Conservation (phyloP, 257 asterid species). For the Solanum phureja region DNA sequence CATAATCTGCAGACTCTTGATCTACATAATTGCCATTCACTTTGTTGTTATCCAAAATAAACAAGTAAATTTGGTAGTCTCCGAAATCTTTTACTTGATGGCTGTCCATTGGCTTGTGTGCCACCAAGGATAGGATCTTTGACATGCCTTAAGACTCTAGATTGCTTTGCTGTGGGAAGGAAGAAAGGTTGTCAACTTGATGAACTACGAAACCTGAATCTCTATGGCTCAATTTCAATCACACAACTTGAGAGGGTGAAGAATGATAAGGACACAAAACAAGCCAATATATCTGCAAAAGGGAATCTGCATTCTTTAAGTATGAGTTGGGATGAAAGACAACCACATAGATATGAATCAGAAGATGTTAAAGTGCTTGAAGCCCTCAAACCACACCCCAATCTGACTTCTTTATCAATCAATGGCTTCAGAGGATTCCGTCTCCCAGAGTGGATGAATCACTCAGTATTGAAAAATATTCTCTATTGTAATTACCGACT, state of each 20-base stretch:
- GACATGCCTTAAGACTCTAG: slow-evolving; percentile 11
- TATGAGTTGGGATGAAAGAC: background rate
- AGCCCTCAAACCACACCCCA: slow-evolving; percentile 12
- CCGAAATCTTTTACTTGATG: background rate
- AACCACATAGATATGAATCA: background rate
- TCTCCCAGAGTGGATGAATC: slow-evolving; percentile 10
- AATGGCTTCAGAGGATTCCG: background rate
- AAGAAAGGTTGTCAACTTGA: slow-evolving; percentile 1
- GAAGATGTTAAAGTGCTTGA: background rate
- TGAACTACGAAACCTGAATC: slow-evolving; percentile 14
- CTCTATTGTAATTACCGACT: background rate
- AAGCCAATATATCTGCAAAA: slow-evolving; percentile 12
- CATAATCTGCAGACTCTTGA: slow-evolving; percentile 10
- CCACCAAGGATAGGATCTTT: slow-evolving; percentile 15
- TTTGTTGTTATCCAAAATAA: slow-evolving; percentile 1
- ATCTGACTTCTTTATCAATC: background rate
- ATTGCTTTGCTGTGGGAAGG: slow-evolving; percentile 9
- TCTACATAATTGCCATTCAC: background rate
- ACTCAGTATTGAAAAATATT: background rate
- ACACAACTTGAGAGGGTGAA: slow-evolving; percentile 13
- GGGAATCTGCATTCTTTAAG: background rate
- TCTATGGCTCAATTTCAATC: slow-evolving; percentile 3
- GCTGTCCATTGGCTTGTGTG: background rate
- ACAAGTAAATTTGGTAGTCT: slow-evolving; percentile 5
- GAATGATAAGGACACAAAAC: background rate